phyloP scores from a whole-genome alignment of 805 yeast genomes.

The Pichia rugopelliculosa region DNA sequence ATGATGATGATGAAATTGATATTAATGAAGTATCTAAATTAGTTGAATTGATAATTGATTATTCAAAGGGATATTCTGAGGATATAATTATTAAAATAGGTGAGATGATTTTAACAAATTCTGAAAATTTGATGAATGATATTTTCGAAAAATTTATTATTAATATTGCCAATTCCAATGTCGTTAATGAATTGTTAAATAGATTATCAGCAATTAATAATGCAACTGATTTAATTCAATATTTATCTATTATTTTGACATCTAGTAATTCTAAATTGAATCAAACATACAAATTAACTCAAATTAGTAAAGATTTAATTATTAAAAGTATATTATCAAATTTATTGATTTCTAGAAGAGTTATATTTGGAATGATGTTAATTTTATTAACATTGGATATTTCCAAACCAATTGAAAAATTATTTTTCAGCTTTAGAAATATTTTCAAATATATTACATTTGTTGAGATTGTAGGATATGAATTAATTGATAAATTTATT shows the following conservation, averaged over 20 bases:
- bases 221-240: conserved; percentile 29
- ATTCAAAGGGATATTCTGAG: conserved; percentile 28
- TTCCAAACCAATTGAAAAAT: conserved; percentile 19
- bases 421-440: conserved; percentile 17
- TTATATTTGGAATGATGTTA: conserved; percentile 22
- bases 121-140: conserved; percentile 29
- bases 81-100: conserved; percentile 22
- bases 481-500: conserved; percentile 5
- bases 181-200: conserved; percentile 31
- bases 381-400: conserved; percentile 28
- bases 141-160: conserved; percentile 38
- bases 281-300: conserved; percentile 18
- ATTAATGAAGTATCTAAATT: conserved; percentile 4
- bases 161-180: conserved; percentile 32
- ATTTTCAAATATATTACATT: conserved; percentile 12
- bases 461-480: neutral
- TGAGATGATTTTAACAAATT: conserved; percentile 13
- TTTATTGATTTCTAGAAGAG: conserved; percentile 13
- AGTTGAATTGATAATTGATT: conserved; percentile 7
- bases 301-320: conserved; percentile 20
- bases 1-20: conserved; percentile 6
- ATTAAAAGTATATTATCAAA: conserved; percentile 16
- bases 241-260: conserved; percentile 27
- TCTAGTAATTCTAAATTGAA: conserved; percentile 15
- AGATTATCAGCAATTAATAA: conserved; percentile 15